Conservation (phyloP, 2,329 filamentous ascomycete species). For the Colletotrichum lentis region DNA sequence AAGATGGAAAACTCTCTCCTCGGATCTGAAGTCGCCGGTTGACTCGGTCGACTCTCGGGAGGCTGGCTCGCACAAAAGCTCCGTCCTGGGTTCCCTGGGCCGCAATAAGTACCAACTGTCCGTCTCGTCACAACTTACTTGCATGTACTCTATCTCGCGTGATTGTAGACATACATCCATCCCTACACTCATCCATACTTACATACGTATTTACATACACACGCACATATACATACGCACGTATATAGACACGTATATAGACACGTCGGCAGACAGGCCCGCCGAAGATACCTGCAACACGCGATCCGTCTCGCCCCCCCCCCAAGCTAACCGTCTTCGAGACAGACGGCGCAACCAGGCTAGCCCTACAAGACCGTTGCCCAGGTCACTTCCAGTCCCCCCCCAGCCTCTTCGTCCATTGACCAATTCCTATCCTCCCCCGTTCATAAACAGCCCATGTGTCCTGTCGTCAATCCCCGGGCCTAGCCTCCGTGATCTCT, state of each 20-base stretch:
- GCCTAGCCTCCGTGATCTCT: not conserved
- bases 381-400: not conserved
- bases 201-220: no score
- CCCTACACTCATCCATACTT: no score
- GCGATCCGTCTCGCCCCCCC: no score
- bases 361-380: not conserved
- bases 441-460: slow-evolving; percentile 19
- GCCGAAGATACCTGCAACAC: no score
- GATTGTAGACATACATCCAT: no score
- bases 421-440: slow-evolving; percentile 1
- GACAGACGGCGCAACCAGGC: slow-evolving; percentile 6
- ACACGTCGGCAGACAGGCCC: no score
- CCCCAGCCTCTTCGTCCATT: not conserved
- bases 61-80: no score
- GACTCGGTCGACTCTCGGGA: not conserved
- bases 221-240: no score
- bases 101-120: no score
- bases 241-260: no score
- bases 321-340: not conserved
- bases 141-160: no score
- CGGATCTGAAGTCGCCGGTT: not conserved
- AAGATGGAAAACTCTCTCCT: not conserved
- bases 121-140: no score
- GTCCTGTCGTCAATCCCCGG: not conserved
- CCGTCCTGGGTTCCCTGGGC: not conserved